Conservation (phyloP, 352 stramenopile species). For the Globisporangium ultimum region DNA sequence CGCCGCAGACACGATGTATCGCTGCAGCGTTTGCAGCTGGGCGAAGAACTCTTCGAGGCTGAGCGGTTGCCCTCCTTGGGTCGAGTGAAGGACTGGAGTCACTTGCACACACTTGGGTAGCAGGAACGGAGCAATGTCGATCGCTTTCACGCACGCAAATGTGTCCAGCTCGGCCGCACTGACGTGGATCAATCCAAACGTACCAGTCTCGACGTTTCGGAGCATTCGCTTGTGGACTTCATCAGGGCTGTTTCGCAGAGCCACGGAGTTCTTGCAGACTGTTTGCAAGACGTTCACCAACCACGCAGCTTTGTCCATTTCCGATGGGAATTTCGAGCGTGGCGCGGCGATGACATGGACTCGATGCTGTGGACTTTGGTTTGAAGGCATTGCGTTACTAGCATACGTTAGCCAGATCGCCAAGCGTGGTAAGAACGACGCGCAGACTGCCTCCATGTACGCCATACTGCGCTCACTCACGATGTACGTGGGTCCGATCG, state of each 20-base stretch:
- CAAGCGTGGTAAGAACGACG: constrained; percentile 50
- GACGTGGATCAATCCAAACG: constrained; percentile 45
- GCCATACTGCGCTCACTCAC: constrained; percentile 41
- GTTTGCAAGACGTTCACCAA: constrained; percentile 38
- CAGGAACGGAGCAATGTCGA: constrained; percentile 29
- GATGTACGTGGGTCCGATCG: constrained; percentile 48
- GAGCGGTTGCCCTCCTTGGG: constrained; percentile 3
- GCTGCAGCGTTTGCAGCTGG: constrained; percentile 48
- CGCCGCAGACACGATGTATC: constrained; percentile 33
- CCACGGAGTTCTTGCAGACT: constrained; percentile 28
- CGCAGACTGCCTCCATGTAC: constrained; percentile 44
- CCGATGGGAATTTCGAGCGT: constrained; percentile 30
- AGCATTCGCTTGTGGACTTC: constrained; percentile 15
- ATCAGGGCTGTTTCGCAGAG: constrained; percentile 7
- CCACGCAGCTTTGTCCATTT: constrained; percentile 34
- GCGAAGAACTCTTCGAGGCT: constrained; percentile 62
- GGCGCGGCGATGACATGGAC: constrained; percentile 41
- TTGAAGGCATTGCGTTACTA: constrained; percentile 1
- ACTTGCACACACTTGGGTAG: constrained; percentile 46
- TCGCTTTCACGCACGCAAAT: constrained; percentile 28
- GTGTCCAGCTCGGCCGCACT: constrained; percentile 22
- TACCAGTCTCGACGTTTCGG: constrained; percentile 21
- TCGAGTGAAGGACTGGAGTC: background rate
- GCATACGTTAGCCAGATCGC: constrained; percentile 27
- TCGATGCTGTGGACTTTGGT: constrained; percentile 6